Evolutionary conservation across 345 rosid genomes (phyloP), one percentile per base, ranked within the genome.

Genomic region (Lumnitzera littorea): DNA sequence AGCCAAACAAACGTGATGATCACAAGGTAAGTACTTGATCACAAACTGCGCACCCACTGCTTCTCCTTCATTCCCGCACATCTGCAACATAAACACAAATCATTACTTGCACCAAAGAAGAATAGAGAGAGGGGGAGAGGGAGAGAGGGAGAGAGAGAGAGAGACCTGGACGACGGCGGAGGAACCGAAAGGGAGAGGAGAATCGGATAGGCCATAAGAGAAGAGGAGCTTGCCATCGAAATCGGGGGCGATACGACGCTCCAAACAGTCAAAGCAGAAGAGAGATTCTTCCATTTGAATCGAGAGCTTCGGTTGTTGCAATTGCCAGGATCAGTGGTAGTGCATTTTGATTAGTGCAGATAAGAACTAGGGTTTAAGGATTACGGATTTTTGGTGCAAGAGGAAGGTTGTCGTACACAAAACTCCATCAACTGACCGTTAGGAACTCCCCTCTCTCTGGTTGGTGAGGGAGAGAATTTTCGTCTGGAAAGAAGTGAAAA

Each of bases 161-260:
- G 48, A 23, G 61, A 85, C 96, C 89, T 88, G 76, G 20, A 88
- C 91, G 51, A 86, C 80, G 49, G 94, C 94, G 64, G 91, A 75
- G 70, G 87, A 88, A 51, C 81, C 87, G 61, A 80, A 75, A 57
- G 96, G 96, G 41, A 88, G 81, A 53, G 86, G 72, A 24, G 90
- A 86, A 71, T 78, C 78, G 60, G 96, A 80, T 60, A 86, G 65
- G 67, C 84, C 96, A 67, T 82, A 72, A 56, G 79, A 84, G 78
- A 86, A 82, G 60, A 69, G 31, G 25, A 86, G 73, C 57, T 72
- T 69, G 52, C 79, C 84, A 13, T 91, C 82, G 82, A 82, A 91
- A 71, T 91, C 94, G 20, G 88, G 72, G 13, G 60, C 68, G 76
- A 86, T 77, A 66, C 80, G 76, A 46, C 77, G 86, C 60, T 84